Evolutionary conservation across 192 early-diverging fungal species (phyloP).

Genomic region (Podochytrium sp.): DNA sequence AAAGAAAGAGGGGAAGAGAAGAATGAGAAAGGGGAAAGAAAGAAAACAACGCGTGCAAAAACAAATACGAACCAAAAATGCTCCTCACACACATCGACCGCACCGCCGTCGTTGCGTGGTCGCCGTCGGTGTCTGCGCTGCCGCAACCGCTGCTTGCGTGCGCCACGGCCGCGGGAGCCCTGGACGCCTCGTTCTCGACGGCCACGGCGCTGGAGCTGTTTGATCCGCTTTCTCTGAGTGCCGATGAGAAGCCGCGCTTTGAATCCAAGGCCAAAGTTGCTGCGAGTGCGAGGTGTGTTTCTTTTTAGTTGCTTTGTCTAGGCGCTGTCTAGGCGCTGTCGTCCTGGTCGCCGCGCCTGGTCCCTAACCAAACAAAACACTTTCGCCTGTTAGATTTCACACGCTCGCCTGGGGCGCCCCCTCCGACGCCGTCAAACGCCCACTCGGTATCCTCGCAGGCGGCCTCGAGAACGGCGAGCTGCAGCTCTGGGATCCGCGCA

Average conservation of each 20-base stretch:
- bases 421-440: constrained; percentile 36
- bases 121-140: constrained; percentile 68
- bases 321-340: background rate
- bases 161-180: constrained; percentile 93
- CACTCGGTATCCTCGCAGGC: constrained; percentile 84
- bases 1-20: no score
- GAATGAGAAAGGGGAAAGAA: background rate
- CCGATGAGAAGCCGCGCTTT: no score
- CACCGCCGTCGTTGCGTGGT: constrained; percentile 91
- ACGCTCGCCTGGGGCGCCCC: constrained; percentile 79
- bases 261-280: constrained; percentile 58
- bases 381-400: constrained; percentile 69
- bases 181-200: constrained; percentile 94
- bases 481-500: constrained; percentile 80
- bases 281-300: constrained; percentile 64
- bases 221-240: constrained; percentile 56
- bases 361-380: background rate
- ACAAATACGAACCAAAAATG: constrained; percentile 4
- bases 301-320: background rate
- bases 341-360: background rate
- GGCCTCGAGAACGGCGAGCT: constrained; percentile 96
- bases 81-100: constrained; percentile 54
- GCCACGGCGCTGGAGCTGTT: constrained; percentile 89
- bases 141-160: constrained; percentile 71
- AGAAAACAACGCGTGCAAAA: background rate